Evolutionary conservation across 73 alveolate genomes (phyloP).

Genomic region (Paramecium sonneborni): DNA sequence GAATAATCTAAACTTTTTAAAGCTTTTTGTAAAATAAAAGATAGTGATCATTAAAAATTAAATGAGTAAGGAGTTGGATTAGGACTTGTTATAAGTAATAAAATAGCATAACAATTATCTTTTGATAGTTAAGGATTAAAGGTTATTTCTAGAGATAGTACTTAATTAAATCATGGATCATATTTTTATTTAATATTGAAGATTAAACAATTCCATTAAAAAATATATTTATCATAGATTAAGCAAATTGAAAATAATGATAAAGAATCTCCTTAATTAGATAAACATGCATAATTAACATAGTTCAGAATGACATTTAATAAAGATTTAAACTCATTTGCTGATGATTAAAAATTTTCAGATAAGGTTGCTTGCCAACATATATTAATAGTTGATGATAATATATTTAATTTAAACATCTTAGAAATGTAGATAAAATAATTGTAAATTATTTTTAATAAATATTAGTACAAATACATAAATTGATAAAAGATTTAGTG

Average conservation of each 20-base stretch:
- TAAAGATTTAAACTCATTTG: not conserved
- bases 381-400: slow-evolving; percentile 5
- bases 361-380: not conserved
- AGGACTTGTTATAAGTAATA: slow-evolving; percentile 22
- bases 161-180: not conserved
- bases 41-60: not conserved
- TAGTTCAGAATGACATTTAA: not conserved
- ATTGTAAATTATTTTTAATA: not conserved
- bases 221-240: not conserved
- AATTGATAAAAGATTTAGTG: not conserved
- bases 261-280: not conserved
- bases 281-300: not conserved
- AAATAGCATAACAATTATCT: not conserved
- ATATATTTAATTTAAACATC: not conserved
- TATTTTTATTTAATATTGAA: not conserved
- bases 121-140: not conserved
- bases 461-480: not conserved
- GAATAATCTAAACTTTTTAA: slow-evolving; percentile 62
- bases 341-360: not conserved
- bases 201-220: not conserved
- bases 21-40: slow-evolving; percentile 61
- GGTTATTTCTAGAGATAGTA: not conserved
- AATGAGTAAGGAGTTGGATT: slow-evolving; percentile 42
- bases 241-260: not conserved
- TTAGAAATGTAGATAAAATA: not conserved